Conservation (phyloP, 805 yeast genomes). For the Monosporozyma yasuniensis region DNA sequence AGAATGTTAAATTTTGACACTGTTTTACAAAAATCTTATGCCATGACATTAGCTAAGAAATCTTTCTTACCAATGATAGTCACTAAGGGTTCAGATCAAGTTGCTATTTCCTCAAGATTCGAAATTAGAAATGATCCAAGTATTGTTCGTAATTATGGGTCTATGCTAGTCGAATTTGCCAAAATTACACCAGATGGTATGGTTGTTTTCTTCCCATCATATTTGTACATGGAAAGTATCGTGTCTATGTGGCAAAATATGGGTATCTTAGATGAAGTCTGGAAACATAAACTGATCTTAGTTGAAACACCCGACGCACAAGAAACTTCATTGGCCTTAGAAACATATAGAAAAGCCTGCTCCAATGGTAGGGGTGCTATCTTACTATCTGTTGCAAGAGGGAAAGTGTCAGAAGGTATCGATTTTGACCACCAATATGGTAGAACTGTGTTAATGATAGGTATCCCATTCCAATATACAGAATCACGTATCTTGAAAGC, state of each 20-base stretch:
- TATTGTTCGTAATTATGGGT: slow-evolving; percentile 94
- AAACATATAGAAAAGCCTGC: slow-evolving; percentile 93
- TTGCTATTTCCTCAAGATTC: slow-evolving; percentile 89
- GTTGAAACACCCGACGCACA: slow-evolving; percentile 99
- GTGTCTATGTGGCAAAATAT: slow-evolving; percentile 98
- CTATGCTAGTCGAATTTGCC: slow-evolving; percentile 81
- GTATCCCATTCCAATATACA: slow-evolving; percentile 98
- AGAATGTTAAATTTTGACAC: slow-evolving; percentile 91
- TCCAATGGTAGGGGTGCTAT: slow-evolving; percentile 97
- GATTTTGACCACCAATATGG: slow-evolving; percentile 99
- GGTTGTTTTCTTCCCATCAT: slow-evolving; percentile 96
- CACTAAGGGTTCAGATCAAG: slow-evolving; percentile 97
- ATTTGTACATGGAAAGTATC: slow-evolving; percentile 94
- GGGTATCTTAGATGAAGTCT: slow-evolving; percentile 96
- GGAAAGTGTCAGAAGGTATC: slow-evolving; percentile 96
- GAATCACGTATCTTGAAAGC: slow-evolving; percentile 95
- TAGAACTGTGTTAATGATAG: slow-evolving; percentile 95
- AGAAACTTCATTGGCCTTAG: slow-evolving; percentile 91
- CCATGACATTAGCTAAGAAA: slow-evolving; percentile 89
- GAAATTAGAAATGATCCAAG: slow-evolving; percentile 97
- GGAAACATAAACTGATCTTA: slow-evolving; percentile 90
- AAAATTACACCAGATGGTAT: slow-evolving; percentile 96
- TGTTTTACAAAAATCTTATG: slow-evolving; percentile 85
- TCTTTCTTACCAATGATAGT: slow-evolving; percentile 93
- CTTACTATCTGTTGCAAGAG: slow-evolving; percentile 93